A percentile compares a stretch with the other conserved stretches of the same genome.
Conservation (phyloP, 1,284 basidiomycete species). For the Xerocomus minutiporus region DNA sequence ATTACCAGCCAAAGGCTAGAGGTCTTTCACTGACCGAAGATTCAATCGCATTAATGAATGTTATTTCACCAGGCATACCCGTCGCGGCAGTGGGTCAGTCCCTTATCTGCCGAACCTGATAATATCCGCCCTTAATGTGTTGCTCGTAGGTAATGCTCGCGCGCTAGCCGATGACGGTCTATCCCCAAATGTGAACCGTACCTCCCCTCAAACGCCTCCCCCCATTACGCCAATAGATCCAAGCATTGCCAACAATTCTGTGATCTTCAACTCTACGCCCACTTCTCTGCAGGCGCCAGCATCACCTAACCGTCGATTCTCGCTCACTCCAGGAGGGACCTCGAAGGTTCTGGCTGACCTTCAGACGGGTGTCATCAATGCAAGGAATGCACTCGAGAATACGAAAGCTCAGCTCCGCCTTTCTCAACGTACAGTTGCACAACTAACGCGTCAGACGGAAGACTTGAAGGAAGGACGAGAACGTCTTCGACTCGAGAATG, state of each 20-base stretch:
- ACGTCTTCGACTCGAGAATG: slow-evolving; percentile 76
- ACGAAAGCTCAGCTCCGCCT: slow-evolving; percentile 73
- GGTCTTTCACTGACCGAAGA: slow-evolving; percentile 24
- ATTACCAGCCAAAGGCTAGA: slow-evolving; percentile 24
- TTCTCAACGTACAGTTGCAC: slow-evolving; percentile 74
- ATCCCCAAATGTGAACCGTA: slow-evolving; percentile 33
- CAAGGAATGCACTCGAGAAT: slow-evolving; percentile 75
- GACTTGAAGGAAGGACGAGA: slow-evolving; percentile 83
- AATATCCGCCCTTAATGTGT: slow-evolving; percentile 18
- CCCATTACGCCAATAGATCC: slow-evolving; percentile 29
- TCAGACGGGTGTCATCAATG: slow-evolving; percentile 75
- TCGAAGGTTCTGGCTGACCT: slow-evolving; percentile 80
- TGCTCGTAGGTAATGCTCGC: slow-evolving; percentile 66
- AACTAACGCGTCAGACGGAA: slow-evolving; percentile 76
- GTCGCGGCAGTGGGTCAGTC: slow-evolving; percentile 71
- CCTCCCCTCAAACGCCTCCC: slow-evolving; percentile 27
- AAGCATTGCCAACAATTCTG: slow-evolving; percentile 21
- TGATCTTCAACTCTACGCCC: slow-evolving; percentile 25
- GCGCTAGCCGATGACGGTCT: slow-evolving; percentile 70
- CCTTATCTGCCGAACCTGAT: slow-evolving; percentile 4
- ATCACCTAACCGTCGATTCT: slow-evolving; percentile 51
- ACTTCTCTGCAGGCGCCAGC: slow-evolving; percentile 35
- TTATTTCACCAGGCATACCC: slow-evolving; percentile 61
- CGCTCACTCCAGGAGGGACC: slow-evolving; percentile 70
- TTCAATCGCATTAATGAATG: slow-evolving; percentile 23